Percentiles rank a stretch among this genome's conserved stretches.
Conservation (phyloP, 805 yeast genomes). For the Yarrowia sp. region DNA sequence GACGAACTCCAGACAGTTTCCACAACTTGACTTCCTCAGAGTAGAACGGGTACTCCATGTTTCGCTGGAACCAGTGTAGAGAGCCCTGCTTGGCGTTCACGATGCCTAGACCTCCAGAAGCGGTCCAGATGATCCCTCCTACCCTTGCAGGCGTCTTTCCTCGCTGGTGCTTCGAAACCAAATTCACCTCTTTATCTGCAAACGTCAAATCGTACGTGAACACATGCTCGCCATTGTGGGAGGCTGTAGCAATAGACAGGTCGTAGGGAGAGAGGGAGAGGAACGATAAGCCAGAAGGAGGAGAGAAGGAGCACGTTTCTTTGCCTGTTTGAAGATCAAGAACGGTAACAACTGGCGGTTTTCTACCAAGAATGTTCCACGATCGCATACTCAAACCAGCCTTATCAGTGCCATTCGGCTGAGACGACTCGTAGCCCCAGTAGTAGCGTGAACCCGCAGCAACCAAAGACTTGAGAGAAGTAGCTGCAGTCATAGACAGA, state of each 20-base stretch:
- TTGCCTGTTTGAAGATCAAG: conserved; percentile 2
- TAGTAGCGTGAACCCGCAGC: conserved; percentile 52
- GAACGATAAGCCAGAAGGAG: conserved; percentile 18
- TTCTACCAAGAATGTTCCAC: conserved; percentile 27
- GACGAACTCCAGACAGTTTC: conserved; percentile 45
- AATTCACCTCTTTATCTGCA: conserved; percentile 58
- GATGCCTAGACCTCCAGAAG: conserved; percentile 57
- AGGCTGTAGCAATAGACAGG: conserved; percentile 60
- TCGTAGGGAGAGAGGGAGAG: conserved; percentile 70
- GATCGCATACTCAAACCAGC: conserved; percentile 52
- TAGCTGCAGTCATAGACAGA: conserved; percentile 54
- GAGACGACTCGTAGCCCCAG: conserved; percentile 23
- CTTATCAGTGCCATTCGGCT: conserved; percentile 46
- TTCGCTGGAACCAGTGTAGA: conserved; percentile 62
- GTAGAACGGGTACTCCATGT: conserved; percentile 41
- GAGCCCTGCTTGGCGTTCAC: conserved; percentile 64
- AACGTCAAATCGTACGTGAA: conserved; percentile 69
- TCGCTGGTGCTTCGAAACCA: conserved; percentile 64
- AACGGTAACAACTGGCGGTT: conserved; percentile 23
- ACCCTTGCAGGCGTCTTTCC: conserved; percentile 69
- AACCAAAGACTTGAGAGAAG: conserved; percentile 56
- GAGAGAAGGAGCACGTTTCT: conserved; percentile 15
- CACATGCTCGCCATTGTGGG: conserved; percentile 65
- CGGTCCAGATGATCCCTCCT: conserved; percentile 61
- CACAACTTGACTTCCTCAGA: conserved; percentile 42